These are phyloP conservation scores for Ramularia collo-cygni DNA, from an alignment of 2,329 filamentous ascomycete genomes.

Conservation along the genomic window DNA sequence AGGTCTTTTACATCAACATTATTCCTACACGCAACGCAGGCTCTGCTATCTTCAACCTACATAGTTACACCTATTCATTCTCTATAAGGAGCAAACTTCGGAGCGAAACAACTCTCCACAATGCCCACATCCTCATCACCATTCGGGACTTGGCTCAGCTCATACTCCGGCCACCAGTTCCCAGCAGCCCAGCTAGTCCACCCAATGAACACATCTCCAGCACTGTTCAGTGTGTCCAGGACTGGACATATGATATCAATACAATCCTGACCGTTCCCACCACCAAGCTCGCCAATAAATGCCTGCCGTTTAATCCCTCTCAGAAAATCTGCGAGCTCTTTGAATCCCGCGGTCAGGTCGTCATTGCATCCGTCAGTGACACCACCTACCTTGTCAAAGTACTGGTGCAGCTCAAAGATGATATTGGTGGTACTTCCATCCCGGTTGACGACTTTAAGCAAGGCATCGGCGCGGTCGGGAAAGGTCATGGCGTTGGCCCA, in stretches of 20 bases:
- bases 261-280: conserved; percentile 20
- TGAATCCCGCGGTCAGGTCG: conserved; percentile 30
- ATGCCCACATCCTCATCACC: too few relatives aligned
- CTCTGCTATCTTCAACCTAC: too few relatives aligned
- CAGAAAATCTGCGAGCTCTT: conserved; percentile 32
- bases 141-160: conserved; percentile 24
- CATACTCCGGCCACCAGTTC: conserved; percentile 24
- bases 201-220: conserved; percentile 28
- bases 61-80: too few relatives aligned
- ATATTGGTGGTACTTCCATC: conserved; percentile 28
- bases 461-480: conserved; percentile 22
- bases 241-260: too few relatives aligned
- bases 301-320: conserved; percentile 33
- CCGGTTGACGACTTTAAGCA: conserved; percentile 22
- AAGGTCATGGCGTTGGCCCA: conserved; percentile 32
- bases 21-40: too few relatives aligned
- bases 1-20: too few relatives aligned
- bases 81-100: too few relatives aligned
- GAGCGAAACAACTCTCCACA: too few relatives aligned
- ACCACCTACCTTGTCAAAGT: conserved; percentile 36
- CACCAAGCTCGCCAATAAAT: conserved; percentile 37
- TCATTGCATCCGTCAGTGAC: conserved; percentile 31
- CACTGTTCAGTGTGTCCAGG: conserved; percentile 26
- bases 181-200: conserved; percentile 31
- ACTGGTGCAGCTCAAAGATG: conserved; percentile 38